Conservation (phyloP, 2,329 filamentous ascomycete species). For the Cercospora brassicicola region DNA sequence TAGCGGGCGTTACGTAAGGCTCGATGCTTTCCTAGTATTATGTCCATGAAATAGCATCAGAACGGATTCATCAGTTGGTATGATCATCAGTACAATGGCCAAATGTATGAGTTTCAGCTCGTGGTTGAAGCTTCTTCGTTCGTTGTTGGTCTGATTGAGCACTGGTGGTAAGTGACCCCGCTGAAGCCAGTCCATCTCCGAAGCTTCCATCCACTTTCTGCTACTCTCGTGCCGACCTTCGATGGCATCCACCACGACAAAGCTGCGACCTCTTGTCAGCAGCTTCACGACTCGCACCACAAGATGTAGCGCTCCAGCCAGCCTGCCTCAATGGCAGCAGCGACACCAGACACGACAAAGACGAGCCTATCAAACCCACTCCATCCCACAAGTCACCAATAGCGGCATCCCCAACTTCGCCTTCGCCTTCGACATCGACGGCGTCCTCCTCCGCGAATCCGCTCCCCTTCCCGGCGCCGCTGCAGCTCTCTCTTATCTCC, state of each 20-base stretch:
- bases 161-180: background rate
- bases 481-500: conserved; percentile 70
- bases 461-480: conserved; percentile 76
- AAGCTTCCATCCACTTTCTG: background rate
- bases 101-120: background rate
- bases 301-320: background rate
- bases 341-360: background rate
- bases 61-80: background rate
- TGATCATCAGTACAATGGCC: background rate
- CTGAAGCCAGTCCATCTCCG: background rate
- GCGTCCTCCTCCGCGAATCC: conserved; percentile 83
- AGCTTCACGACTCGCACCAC: background rate
- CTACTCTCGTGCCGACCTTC: background rate
- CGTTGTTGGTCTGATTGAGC: background rate
- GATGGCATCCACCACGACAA: conserved; percentile 7
- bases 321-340: background rate
- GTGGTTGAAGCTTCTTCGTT: background rate
- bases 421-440: conserved; percentile 74
- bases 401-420: conserved; percentile 48
- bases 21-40: background rate
- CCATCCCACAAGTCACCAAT: conserved; percentile 14
- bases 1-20: background rate
- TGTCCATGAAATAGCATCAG: background rate
- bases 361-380: conserved; percentile 9
- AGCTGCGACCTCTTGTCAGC: background rate